Conservation (phyloP, 192 early-diverging fungal species). For the Coemansia sp. region DNA sequence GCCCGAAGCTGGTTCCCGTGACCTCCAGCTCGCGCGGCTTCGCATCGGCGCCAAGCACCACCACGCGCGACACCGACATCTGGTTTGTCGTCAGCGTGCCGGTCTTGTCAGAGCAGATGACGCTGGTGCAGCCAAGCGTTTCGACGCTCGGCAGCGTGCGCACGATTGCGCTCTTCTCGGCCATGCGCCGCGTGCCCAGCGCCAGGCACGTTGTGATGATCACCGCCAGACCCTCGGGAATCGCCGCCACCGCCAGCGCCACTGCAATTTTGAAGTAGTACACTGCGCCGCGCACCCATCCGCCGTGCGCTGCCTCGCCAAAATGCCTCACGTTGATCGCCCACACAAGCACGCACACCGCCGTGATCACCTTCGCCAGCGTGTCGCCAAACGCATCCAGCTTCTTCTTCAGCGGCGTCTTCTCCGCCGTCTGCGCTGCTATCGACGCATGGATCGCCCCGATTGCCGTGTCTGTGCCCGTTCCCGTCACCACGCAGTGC, state of each 20-base stretch:
- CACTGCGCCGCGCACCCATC: constrained; percentile 93
- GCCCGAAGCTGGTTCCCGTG: constrained; percentile 85
- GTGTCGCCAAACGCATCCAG: constrained; percentile 95
- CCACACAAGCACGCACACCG: constrained; percentile 90
- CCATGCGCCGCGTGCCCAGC: constrained; percentile 97
- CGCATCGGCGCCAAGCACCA: constrained; percentile 57
- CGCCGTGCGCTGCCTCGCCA: constrained; percentile 80
- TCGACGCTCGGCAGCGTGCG: constrained; percentile 90
- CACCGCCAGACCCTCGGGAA: constrained; percentile 98
- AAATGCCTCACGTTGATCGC: constrained; percentile 98
- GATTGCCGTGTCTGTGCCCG: constrained; percentile 88
- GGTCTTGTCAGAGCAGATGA: constrained; percentile 99
- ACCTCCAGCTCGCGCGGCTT: constrained; percentile 71
- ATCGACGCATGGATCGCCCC: constrained; percentile 93
- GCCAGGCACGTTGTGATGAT: constrained; percentile 98
- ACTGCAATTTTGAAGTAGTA: constrained; percentile 99
- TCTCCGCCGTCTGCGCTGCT: constrained; percentile 78
- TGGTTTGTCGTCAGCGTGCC: constrained; percentile 98
- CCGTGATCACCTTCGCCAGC: constrained; percentile 69
- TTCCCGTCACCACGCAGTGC: constrained; percentile 81
- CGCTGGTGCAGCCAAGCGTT: constrained; percentile 94
- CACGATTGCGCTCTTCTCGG: constrained; percentile 93
- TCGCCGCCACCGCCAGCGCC: constrained; percentile 96
- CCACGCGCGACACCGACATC: constrained; percentile 82
- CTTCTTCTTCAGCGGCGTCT: constrained; percentile 93